phyloP scores from a whole-genome alignment of 2,329 filamentous ascomycete species.

The Akanthomyces uredinophilus region DNA sequence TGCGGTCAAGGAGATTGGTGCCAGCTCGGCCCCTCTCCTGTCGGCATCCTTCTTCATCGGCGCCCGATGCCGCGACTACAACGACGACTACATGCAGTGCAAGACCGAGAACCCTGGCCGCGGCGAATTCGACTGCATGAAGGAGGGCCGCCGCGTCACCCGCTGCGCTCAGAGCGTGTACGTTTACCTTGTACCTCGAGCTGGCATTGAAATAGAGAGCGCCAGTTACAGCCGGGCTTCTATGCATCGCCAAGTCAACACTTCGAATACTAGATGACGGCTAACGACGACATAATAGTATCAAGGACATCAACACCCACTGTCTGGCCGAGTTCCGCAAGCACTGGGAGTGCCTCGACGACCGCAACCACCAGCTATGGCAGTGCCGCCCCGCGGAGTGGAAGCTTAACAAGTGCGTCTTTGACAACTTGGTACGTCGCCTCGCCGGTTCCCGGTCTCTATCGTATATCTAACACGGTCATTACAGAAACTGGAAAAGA shows the following conservation, averaged over 20 bases:
- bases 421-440: slow-evolving; percentile 79
- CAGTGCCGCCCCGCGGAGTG: slow-evolving; percentile 86
- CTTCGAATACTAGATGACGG: not conserved
- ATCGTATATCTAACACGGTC: not conserved
- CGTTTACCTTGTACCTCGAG: slow-evolving; percentile 33
- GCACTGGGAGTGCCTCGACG: slow-evolving; percentile 94
- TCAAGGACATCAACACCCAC: slow-evolving; percentile 93
- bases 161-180: slow-evolving; percentile 96
- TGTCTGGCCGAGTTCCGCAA: slow-evolving; percentile 86
- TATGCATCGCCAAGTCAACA: not conserved
- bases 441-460: not conserved
- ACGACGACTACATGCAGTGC: slow-evolving; percentile 99
- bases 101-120: slow-evolving; percentile 88
- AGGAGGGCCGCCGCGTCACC: slow-evolving; percentile 93
- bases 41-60: slow-evolving; percentile 97
- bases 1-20: slow-evolving; percentile 86
- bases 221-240: not conserved
- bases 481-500: slow-evolving; percentile 70
- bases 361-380: slow-evolving; percentile 97
- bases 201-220: not conserved
- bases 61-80: slow-evolving; percentile 88
- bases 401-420: slow-evolving; percentile 92
- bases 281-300: slow-evolving; percentile 43
- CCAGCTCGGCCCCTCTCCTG: slow-evolving; percentile 85
- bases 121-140: slow-evolving; percentile 91